Evolutionary conservation across 257 asterid species (phyloP), one percentile per base, ranked within the genome.

Genomic region (Solanum dulcamara): DNA sequence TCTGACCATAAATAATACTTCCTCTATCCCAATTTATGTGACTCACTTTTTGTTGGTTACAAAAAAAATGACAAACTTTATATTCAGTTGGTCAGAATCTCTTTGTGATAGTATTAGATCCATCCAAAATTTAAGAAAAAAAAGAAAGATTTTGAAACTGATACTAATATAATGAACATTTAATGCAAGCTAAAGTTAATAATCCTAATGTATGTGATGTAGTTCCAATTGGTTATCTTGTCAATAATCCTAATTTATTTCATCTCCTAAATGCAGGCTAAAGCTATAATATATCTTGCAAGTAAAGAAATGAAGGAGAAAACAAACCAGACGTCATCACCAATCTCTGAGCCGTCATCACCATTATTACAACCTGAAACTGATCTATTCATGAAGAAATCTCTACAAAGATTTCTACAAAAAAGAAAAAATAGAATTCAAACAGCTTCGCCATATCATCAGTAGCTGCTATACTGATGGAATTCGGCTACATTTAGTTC

Each of bases 401-500:
- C 90, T 55, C 57, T 89, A 62, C 89, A 88, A 33, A 33, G 84
- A 10, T 89, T 89, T 68, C 88, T 89, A 6, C 87, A 89, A 48
- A 87, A 86, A 86, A 84, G 91, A 67, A 84, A 89, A 42, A 81
- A 30, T 10, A 85, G 90, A 82, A 37, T 55, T 42, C 88, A 84
- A 87, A 38, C 74, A n/a, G 14, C 86, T 9, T 81, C 74, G 2
- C 91, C 89, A 18, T 89, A 87, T 67, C 46, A 81, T 57, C 86
- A 26, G 20, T 67, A 72, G 32, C 30, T 67, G 26, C 44, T 68
- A n/a, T n/a, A 33, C 26, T 7, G 46, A 7, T 68, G 77, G n/a
- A 51, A 40, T 11, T 30, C 24, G 24, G 7, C 14, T 66, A 15
- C 11, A 20, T 72, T n/a, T 72, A 72, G 57, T 40, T 40, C 50